phyloP scores from a whole-genome alignment of 2,329 filamentous ascomycete species.

The Cercospora sp. region DNA sequence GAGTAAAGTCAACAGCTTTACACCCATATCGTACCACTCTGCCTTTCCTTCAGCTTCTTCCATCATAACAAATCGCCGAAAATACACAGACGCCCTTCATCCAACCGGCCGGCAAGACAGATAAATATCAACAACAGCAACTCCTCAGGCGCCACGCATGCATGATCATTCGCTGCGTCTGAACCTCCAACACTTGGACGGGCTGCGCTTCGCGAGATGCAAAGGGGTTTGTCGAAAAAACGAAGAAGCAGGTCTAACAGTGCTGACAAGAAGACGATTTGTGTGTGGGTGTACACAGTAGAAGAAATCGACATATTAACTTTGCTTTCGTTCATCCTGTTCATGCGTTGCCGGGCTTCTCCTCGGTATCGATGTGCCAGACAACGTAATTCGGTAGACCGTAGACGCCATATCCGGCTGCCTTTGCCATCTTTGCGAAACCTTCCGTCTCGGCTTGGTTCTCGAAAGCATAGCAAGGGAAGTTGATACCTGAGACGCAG shows the following conservation, averaged over 20 bases:
- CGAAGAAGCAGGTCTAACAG: conserved; percentile 1
- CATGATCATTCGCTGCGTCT: conserved; percentile 7
- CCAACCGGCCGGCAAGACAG: background rate
- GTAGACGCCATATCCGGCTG: conserved; percentile 87
- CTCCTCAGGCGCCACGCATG: conserved; percentile 11
- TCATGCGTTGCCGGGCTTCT: conserved; percentile 78
- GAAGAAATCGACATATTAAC: conserved; percentile 2
- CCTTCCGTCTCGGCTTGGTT: conserved; percentile 99
- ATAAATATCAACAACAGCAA: background rate
- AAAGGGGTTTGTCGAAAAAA: conserved; percentile 1
- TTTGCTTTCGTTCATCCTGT: conserved; percentile 12
- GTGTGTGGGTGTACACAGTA: background rate
- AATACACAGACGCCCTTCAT: background rate
- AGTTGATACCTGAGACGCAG: conserved; percentile 76
- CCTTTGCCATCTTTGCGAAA: conserved; percentile 97
- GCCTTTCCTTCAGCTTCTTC: background rate
- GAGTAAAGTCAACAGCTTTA: background rate
- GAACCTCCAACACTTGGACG: conserved; percentile 15
- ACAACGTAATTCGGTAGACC: conserved; percentile 97
- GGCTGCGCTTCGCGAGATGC: conserved; percentile 13
- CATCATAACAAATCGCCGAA: background rate
- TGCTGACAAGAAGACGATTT: background rate
- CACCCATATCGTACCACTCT: background rate
- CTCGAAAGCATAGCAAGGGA: conserved; percentile 93
- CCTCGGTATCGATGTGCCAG: conserved; percentile 96